Evolutionary conservation across 1,139 yeast genomes (phyloP), one percentile per base, ranked within the genome.

Genomic region (Tardiomyces blankii): DNA sequence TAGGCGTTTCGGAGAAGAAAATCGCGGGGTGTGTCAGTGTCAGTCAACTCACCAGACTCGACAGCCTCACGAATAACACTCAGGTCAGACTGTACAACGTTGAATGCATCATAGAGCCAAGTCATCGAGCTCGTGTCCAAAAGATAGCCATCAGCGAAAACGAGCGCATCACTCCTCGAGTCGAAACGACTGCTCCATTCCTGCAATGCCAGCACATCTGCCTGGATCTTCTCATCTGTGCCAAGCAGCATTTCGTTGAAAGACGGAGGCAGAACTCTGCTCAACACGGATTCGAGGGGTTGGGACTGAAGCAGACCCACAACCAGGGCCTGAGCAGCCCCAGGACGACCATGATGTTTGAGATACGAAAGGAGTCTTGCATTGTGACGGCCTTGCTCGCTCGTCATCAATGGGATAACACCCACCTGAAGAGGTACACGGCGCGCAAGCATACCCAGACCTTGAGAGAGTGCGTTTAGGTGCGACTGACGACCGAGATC

Each of bases 401-500:
- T 18, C 51, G 21, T 54, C 49, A 7, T 63, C 65, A 2, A 84
- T 51, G 0, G 97, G 95, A 23, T 65, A 1, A 91, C 51, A 2
- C 96, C 98, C 47, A 91, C 59, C 59, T 89, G 85, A 53, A 88
- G 82, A 0, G 96, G 88, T 16, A 84, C 70, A 0, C 79, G 78
- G 39, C 76, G 72, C 27, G 74, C 54, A 2, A 63, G 49, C 28
- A 67, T 46, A 25, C 78, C 60, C 18, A 84, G 70, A 1, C 77
- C 66, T 35, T 53, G 58, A 35, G 75, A 70, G 0, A 80, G 58
- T 39, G 78, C 60, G 3, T 78, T 70, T 62, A 49, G 73, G 55
- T 59, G 79, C 1, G 68, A 64, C 18, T 70, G 66, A 49, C 77
- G 70, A 0, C 80, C 67, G 38, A 87, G 66, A 53, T 83, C 80